Percentiles rank a stretch among this genome's conserved stretches.
Conservation (phyloP, 2,329 filamentous ascomycete genomes). For the Fusarium sp. region DNA sequence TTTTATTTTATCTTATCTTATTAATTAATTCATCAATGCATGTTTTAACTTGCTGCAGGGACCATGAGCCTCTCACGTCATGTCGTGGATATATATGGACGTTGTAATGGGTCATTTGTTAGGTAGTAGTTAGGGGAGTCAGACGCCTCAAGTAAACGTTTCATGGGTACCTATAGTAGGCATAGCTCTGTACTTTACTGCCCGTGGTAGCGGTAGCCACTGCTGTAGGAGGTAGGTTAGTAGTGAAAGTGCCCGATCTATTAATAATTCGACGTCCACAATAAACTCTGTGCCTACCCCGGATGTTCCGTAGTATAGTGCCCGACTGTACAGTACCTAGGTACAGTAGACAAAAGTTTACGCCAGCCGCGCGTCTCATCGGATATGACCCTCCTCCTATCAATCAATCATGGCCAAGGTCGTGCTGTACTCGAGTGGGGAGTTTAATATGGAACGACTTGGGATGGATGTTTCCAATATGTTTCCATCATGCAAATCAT, state of each 20-base stretch:
- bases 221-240: background rate
- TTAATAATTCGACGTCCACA: conserved; percentile 1
- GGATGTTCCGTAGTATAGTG: background rate
- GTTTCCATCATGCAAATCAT: conserved; percentile 20
- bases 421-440: background rate
- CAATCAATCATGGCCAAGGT: background rate
- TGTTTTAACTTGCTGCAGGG: conserved; percentile 9
- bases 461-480: conserved; percentile 6
- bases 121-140: background rate
- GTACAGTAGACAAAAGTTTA: background rate
- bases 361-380: conserved; percentile 18
- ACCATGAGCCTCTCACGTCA: conserved; percentile 11
- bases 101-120: background rate
- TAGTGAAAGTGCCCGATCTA: background rate
- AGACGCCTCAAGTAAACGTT: conserved; percentile 6
- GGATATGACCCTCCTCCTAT: background rate
- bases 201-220: background rate
- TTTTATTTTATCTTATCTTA: too few species aligned
- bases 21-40: background rate
- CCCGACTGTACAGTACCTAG: too few species aligned
- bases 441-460: background rate
- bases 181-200: too few species aligned
- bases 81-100: background rate
- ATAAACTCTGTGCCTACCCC: background rate
- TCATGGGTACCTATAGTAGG: background rate